phyloP scores from a whole-genome alignment of 495 filamentous ascomycete species.

The Hapsidospora chrysogenum region DNA sequence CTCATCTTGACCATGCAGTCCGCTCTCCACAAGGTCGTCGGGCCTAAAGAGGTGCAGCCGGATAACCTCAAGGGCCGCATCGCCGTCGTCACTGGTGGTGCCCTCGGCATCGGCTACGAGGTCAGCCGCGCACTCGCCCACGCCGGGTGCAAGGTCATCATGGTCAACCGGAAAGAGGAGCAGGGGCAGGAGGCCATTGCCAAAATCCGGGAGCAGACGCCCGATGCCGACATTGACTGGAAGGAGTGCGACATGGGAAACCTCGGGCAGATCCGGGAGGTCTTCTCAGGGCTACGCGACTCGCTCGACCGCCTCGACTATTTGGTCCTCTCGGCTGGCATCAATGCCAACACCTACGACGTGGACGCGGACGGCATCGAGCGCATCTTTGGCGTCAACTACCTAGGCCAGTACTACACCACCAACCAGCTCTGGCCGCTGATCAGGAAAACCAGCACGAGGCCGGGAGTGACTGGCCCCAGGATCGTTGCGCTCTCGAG shows the following conservation, averaged over 20 bases:
- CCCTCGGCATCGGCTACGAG: constrained; percentile 37
- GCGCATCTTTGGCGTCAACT: constrained; percentile 35
- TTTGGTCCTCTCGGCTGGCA: constrained; percentile 31
- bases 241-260: constrained; percentile 23
- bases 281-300: constrained; percentile 15
- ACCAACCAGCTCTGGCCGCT: constrained; percentile 24
- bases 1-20: constrained; percentile 9
- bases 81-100: constrained; percentile 37
- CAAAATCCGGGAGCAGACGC: constrained; percentile 14
- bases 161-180: constrained; percentile 24
- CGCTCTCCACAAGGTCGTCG: constrained; percentile 11
- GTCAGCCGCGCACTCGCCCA: constrained; percentile 22
- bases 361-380: constrained; percentile 26
- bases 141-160: constrained; percentile 15
- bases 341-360: constrained; percentile 27
- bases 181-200: constrained; percentile 20
- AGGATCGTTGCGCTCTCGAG: constrained; percentile 36
- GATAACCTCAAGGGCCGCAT: constrained; percentile 20
- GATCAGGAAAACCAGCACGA: constrained; percentile 18
- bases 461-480: constrained; percentile 12
- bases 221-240: constrained; percentile 20
- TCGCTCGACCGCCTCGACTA: constrained; percentile 21
- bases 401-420: constrained; percentile 28
- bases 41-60: constrained; percentile 11
- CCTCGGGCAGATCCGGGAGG: constrained; percentile 18